Conservation (phyloP, 352 stramenopile species). For the Aphanomyces astaci region DNA sequence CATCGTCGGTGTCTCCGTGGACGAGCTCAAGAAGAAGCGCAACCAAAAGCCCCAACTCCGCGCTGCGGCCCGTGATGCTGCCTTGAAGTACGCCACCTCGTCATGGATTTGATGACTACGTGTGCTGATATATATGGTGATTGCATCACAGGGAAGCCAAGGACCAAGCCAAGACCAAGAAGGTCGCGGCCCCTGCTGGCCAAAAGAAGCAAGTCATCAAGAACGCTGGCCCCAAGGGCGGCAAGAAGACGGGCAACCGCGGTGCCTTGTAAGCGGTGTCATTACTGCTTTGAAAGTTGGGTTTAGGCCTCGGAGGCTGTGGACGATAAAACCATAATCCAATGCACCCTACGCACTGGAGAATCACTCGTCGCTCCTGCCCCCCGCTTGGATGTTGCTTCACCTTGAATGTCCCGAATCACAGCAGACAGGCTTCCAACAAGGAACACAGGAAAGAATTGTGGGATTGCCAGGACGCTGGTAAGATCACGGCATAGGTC, state of each 20-base stretch:
- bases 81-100: conserved; percentile 84
- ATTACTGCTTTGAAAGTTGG: background rate
- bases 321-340: conserved; percentile 21
- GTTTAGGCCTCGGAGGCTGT: conserved; percentile 17
- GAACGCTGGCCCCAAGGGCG: conserved; percentile 42
- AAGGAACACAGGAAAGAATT: too few species aligned
- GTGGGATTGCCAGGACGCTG: too few species aligned
- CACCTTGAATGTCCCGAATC: background rate
- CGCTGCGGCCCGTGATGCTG: conserved; percentile 82
- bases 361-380: background rate
- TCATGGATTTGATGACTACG: too few species aligned
- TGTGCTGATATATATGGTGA: too few species aligned
- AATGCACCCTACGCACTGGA: conserved; percentile 17
- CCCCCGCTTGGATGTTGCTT: background rate
- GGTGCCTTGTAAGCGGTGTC: conserved; percentile 65
- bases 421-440: too few species aligned
- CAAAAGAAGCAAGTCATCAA: conserved; percentile 42
- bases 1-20: conserved; percentile 93
- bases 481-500: too few species aligned
- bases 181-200: conserved; percentile 42
- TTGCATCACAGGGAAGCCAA: conserved; percentile 73
- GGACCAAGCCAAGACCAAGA: conserved; percentile 85
- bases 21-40: conserved; percentile 98
- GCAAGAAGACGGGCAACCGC: conserved; percentile 86
- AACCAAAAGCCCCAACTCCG: conserved; percentile 93